Conservation (phyloP, 1,284 basidiomycete genomes). For the Boletus mariae region DNA sequence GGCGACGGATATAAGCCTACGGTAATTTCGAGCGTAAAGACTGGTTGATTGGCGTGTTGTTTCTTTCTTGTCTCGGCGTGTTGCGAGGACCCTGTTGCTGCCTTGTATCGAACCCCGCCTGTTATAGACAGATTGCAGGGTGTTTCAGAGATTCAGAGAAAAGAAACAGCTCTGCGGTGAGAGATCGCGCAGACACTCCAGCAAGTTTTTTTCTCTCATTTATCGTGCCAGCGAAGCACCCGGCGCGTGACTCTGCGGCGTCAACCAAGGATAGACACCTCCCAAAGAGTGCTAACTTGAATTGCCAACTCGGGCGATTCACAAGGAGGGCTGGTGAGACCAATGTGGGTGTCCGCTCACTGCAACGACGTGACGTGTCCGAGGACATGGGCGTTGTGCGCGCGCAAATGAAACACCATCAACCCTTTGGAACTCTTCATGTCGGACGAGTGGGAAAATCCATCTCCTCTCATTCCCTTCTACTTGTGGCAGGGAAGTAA, state of each 20-base stretch:
- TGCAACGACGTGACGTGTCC: conserved; percentile 8
- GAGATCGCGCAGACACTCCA: background rate
- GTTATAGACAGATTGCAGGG: conserved; percentile 4
- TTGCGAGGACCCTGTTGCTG: conserved; percentile 6
- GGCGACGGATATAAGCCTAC: conserved; percentile 24
- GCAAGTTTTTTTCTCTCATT: background rate
- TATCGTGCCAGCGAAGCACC: conserved; percentile 3
- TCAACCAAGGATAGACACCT: conserved; percentile 7
- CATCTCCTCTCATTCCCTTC: background rate
- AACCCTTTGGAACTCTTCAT: background rate
- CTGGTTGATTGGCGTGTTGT: conserved; percentile 9
- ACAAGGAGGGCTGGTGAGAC: conserved; percentile 1
- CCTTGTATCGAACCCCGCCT: conserved; percentile 5
- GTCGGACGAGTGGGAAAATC: conserved; percentile 7
- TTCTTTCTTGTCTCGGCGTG: conserved; percentile 21
- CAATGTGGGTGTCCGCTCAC: background rate
- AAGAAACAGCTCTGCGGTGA: too few species aligned
- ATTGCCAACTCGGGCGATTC: conserved; percentile 10
- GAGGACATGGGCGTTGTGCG: conserved; percentile 17
- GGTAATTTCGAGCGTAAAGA: too few species aligned
- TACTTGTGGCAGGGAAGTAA: too few species aligned
- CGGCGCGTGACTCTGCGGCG: background rate
- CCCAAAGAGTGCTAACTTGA: background rate
- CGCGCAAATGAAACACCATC: conserved; percentile 22
- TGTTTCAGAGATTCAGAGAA: background rate